Evolutionary conservation across 2,329 filamentous ascomycete species (phyloP).

Genomic region (Monosporascus sp.): DNA sequence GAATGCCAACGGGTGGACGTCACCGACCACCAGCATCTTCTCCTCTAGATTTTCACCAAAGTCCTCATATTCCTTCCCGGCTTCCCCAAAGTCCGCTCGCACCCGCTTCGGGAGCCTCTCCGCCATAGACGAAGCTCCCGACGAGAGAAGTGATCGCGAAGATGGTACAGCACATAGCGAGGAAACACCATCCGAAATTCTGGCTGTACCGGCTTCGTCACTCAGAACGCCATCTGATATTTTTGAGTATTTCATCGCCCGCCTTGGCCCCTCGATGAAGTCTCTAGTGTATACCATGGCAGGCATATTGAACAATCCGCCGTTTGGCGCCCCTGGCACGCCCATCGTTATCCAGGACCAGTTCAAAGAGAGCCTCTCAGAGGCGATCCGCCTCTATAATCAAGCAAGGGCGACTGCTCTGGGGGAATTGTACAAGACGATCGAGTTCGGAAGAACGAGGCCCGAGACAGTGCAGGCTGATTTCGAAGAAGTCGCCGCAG

Average conservation of each 20-base stretch:
- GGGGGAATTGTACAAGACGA: slow-evolving; percentile 71
- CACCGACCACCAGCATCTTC: slow-evolving; percentile 24
- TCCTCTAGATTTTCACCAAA: slow-evolving; percentile 22
- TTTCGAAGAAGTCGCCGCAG: slow-evolving; percentile 95
- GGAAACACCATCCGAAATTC: slow-evolving; percentile 5
- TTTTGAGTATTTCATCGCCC: slow-evolving; percentile 82
- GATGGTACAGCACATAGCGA: slow-evolving; percentile 21
- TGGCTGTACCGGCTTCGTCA: slow-evolving; percentile 23
- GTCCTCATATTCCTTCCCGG: slow-evolving; percentile 9
- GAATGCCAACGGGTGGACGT: slow-evolving; percentile 21
- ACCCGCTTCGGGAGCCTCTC: slow-evolving; percentile 42
- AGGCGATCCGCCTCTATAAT: slow-evolving; percentile 77
- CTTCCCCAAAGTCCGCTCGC: slow-evolving; percentile 28
- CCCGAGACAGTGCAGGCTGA: slow-evolving; percentile 79
- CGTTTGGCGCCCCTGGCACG: slow-evolving; percentile 66
- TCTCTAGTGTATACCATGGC: slow-evolving; percentile 88
- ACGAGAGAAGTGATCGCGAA: slow-evolving; percentile 48
- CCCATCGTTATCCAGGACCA: slow-evolving; percentile 71
- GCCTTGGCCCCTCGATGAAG: slow-evolving; percentile 91
- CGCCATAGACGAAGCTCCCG: slow-evolving; percentile 57
- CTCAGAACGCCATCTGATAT: slow-evolving; percentile 69
- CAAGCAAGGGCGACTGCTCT: slow-evolving; percentile 70
- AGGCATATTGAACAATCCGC: slow-evolving; percentile 80
- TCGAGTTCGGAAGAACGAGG: slow-evolving; percentile 62
- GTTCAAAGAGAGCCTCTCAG: slow-evolving; percentile 71